Base-by-base conservation (phyloP, 345 rosid genomes). In the Brassica incana region DNA sequence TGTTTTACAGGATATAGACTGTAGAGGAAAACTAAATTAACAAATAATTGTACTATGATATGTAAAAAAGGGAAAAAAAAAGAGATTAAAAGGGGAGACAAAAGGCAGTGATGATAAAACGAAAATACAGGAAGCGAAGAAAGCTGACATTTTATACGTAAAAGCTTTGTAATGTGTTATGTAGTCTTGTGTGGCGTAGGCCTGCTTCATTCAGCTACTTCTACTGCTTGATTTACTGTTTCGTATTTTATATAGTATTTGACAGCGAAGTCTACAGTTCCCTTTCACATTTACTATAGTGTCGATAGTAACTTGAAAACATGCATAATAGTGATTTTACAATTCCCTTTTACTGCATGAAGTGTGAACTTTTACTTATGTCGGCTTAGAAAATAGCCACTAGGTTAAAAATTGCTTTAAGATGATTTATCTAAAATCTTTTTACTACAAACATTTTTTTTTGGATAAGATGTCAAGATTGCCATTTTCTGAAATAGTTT, bases 141-240 rank as follows among this genome's bases (percentile, higher is more conserved):
- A 68, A 74, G 79, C 79, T 80, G 76, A 80, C 79, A 76, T 61
- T 69, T 32, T n/a, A 78, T 58, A 72, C 82, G 72, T 80, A 54
- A 74, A 74, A 80, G 71, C 33, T 78, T 32, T 72, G 77, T 29
- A 60, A 68, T 67, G 65, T 73, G 65, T 66, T 12, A 15, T 73
- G 74, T 74, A 74, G 77, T 61, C 73, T 78, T 67, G 33, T 67
- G 64, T 50, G 62, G 78, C 65, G 62, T 79, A 67, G 78, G 75
- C 71, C 78, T 68, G 78, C 70, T 73, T 33, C 64, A 1, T 45
- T 50, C 78, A 79, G 82, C 70, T 50, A 68, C 71, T 67, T 78
- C 71, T n/a, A 70, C 70, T 69, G 75, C 40, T 77, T 8, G 10
- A 4, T 48, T 33, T 67, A 73, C 78, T 79, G 45, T 79, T 73